Evolutionary conservation across 2,329 filamentous ascomycete genomes (phyloP), one percentile per base, ranked within the genome.

Genomic region (Calonectria crousiana): DNA sequence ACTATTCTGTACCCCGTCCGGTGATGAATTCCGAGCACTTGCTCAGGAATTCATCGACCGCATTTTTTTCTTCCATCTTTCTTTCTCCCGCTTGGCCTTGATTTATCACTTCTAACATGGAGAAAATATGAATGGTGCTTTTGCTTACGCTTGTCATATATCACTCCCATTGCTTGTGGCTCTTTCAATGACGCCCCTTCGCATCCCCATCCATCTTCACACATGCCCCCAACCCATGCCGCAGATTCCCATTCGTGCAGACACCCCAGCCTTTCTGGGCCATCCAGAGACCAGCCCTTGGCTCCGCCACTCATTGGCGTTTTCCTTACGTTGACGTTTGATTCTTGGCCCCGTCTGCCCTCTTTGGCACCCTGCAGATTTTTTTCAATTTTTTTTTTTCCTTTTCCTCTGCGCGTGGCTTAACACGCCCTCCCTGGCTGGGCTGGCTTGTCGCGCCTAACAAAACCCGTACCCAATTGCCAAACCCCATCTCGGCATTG

Each of bases 271-370:
- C 72, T 73, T 51, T 41, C 76, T 30, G 76, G 74, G 44, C 68
- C 28, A 68, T n/a, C 51, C 41, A 74, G 41, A 64, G 71, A 67
- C 66, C 65, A 74, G 68, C 75, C 70, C 68, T 64, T 47, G 74
- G 49, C 68, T 74, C 74, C 73, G 73, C 73, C 75, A 71, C 75
- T 32, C 34, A 23, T 70, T 71, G 72, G 64, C 58, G 51, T 77
- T 78, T 76, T 68, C 70, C 56, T 78, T 74, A 73, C 74, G 70
- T 72, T 75, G 72, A 71, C 51, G 44, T 71, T 65, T 52, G 71
- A 60, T 74, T 64, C 68, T 72, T 72, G 67, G 44, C 23, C 64
- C 10, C 13, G 64, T 14, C 26, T 67, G 58, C 51, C 23, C 34
- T 32, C 20, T 58, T 28, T 30, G 30, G 34, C 71, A 41, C 62